phyloP scores from a whole-genome alignment of 164 flowering plant genomes.

The grape (Vitis vinifera) region ASM3070453v1 NC_081807.1:12372501-12373000 shows the following conservation, averaged over 20 bases:
- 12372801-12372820: not conserved
- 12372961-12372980: not conserved
- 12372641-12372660: not conserved
- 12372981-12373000: conserved; percentile 55
- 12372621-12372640: not conserved
- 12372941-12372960: not conserved
- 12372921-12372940: not conserved
- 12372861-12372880: conserved; percentile 64
- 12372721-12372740: conserved; percentile 74
- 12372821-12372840: not conserved
- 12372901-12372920: not conserved
- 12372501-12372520: conserved; percentile 83
- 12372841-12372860: conserved; percentile 66
- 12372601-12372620: not conserved
- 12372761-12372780: conserved; percentile 4
- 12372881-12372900: conserved; percentile 58
- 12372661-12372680: not conserved
- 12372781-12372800: not conserved
- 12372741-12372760: not conserved
- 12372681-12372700: conserved; percentile 20
- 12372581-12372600: conserved; percentile 48
- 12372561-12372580: conserved; percentile 85
- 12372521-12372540: conserved; percentile 95
- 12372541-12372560: conserved; percentile 77
- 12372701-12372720: conserved; percentile 86